A percentile compares a stretch with the other conserved stretches of the same genome.
Conservation (phyloP, 768 basidiomycete species). For the Kwoniella sp. region DNA sequence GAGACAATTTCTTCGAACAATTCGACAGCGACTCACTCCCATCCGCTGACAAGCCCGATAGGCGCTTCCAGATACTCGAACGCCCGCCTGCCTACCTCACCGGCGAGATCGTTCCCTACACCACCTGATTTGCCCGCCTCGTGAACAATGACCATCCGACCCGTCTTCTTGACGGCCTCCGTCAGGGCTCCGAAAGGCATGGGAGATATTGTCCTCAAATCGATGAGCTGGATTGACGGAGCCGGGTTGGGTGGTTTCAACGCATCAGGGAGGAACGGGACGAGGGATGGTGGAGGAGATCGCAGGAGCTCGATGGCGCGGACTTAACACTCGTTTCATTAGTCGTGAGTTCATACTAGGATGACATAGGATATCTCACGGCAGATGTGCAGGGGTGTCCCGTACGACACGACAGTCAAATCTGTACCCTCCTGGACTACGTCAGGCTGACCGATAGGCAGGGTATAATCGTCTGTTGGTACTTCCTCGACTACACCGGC, state of each 20-base stretch:
- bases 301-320: slow-evolving; percentile 71
- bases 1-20: slow-evolving; percentile 2
- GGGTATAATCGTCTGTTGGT: slow-evolving; percentile 78
- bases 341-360: background rate
- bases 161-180: slow-evolving; percentile 81
- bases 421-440: slow-evolving; percentile 73
- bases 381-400: slow-evolving; percentile 89
- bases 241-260: slow-evolving; percentile 65
- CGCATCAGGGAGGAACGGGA: slow-evolving; percentile 67
- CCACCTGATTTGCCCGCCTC: slow-evolving; percentile 87
- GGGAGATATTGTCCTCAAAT: slow-evolving; percentile 83
- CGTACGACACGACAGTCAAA: slow-evolving; percentile 88
- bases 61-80: slow-evolving; percentile 88
- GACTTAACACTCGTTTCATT: slow-evolving; percentile 21
- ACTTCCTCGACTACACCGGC: slow-evolving; percentile 76
- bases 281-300: slow-evolving; percentile 68
- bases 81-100: slow-evolving; percentile 82
- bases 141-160: slow-evolving; percentile 83
- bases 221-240: slow-evolving; percentile 74
- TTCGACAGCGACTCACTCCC: slow-evolving; percentile 75
- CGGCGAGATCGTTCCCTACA: slow-evolving; percentile 88
- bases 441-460: slow-evolving; percentile 84
- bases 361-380: slow-evolving; percentile 20
- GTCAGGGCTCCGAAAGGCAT: slow-evolving; percentile 81
- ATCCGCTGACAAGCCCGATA: slow-evolving; percentile 80